Evolutionary conservation across 169 alveolate genomes (phyloP), one percentile per base, ranked within the genome.

Genomic region (Plasmodium cynomolgi): DNA sequence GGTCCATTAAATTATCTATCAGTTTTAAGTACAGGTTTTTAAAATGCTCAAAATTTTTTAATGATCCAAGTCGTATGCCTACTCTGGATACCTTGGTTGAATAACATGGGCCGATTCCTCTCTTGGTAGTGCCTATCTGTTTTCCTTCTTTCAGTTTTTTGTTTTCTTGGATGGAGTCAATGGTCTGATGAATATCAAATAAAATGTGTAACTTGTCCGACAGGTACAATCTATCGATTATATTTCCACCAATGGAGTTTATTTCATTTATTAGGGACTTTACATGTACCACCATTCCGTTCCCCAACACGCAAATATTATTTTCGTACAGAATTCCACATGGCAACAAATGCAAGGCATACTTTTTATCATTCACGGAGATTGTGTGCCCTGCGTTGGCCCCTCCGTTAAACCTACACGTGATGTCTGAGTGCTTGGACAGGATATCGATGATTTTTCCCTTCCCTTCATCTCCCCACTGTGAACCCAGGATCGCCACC

Each of bases 391-490:
- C 99, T 79, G 99, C 99, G 95, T 98, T 98, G 20, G 97, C 97
- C 3, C 99, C 99, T 50, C 98, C 99, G 91, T 99, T 99, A 92
- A 97, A 99, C 84, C 99, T 95, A 17, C 98, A 99, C 37, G 98
- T 95, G 34, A 96, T 81, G 84, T 98, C 99, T 13, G 97, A 97
- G 75, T 98, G 96, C 71, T 96, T 94, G 41, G 99, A 97, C 41
- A 98, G 95, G 15, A 97, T 96, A 85, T 98, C 99, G n/a, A 98
- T 99, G 4, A 98, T 97, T 93, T 99, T 99, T 13, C 99, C 99
- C 95, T 99, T 99, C 9, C 99, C 99, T 94, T 99, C 99, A 95
- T 99, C 99, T 37, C 99, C 99, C 99, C 99, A 99, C 92, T 99
- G 98, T 84, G 98, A 90, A n/a, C 99, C 99, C 26, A 98, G 81